These are phyloP conservation scores for Colletotrichum tofieldiae DNA, from an alignment of 2,329 filamentous ascomycete genomes.

Conservation along the genomic window DNA sequence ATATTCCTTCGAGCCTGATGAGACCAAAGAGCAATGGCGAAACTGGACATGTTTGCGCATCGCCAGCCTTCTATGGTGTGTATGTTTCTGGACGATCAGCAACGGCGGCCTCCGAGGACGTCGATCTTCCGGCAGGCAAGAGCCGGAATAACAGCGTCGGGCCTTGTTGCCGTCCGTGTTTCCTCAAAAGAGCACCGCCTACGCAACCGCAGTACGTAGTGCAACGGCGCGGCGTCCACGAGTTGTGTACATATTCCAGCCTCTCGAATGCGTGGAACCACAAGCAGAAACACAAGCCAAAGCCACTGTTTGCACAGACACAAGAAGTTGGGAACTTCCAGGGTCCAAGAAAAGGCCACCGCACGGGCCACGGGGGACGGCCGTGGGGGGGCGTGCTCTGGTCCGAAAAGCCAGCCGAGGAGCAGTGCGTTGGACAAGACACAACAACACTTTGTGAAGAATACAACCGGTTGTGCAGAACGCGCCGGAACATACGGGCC, in stretches of 20 bases:
- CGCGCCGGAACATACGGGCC: background rate
- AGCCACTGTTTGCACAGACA: slow-evolving; percentile 8
- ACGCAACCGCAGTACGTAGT: background rate
- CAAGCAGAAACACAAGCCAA: background rate
- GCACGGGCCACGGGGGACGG: slow-evolving; percentile 6
- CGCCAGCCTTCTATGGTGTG: background rate
- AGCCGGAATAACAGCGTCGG: background rate
- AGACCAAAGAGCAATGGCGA: background rate
- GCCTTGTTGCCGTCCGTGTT: background rate
- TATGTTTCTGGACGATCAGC: background rate
- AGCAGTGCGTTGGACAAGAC: background rate
- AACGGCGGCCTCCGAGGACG: background rate
- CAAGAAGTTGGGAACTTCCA: background rate
- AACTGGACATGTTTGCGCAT: background rate
- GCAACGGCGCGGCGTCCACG: background rate
- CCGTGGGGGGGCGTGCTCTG: background rate
- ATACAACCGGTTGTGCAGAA: background rate
- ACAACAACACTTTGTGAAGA: background rate
- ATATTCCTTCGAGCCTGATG: background rate
- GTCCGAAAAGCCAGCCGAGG: background rate
- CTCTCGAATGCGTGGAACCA: background rate
- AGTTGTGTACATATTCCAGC: too few species aligned
- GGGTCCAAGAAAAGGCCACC: background rate
- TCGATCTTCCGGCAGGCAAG: background rate
- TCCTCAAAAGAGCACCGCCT: background rate